These are phyloP conservation scores for Xylariaceae sp. DNA, from an alignment of 2,329 filamentous ascomycete genomes.

Conservation along the genomic window DNA sequence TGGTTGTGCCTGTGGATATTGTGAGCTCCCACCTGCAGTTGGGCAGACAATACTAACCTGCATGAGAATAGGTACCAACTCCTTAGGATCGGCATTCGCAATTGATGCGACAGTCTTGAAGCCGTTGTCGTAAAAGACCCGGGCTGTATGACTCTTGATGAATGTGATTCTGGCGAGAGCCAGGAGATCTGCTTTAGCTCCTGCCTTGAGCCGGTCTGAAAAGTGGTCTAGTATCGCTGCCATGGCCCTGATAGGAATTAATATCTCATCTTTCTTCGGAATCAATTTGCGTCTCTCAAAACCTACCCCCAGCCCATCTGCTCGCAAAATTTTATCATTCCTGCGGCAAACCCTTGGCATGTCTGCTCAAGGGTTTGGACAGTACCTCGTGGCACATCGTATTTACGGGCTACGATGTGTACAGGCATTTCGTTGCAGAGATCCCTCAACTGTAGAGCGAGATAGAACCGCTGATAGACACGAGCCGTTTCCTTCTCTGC, in stretches of 20 bases:
- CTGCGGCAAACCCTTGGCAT: slow-evolving; percentile 78
- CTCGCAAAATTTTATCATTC: slow-evolving; percentile 80
- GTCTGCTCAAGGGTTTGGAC: slow-evolving; percentile 76
- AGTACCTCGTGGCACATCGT: slow-evolving; percentile 70
- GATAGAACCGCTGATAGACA: slow-evolving; percentile 75
- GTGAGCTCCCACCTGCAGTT: slow-evolving; percentile 14
- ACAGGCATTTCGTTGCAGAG: slow-evolving; percentile 78
- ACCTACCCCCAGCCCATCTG: slow-evolving; percentile 74
- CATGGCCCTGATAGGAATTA: slow-evolving; percentile 59
- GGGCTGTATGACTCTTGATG: slow-evolving; percentile 77
- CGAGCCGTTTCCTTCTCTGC: slow-evolving; percentile 66
- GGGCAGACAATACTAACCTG: slow-evolving; percentile 56
- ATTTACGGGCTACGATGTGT: slow-evolving; percentile 72
- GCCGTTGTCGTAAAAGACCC: slow-evolving; percentile 78
- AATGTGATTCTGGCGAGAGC: slow-evolving; percentile 75
- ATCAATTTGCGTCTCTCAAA: neutral
- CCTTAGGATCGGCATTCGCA: slow-evolving; percentile 70
- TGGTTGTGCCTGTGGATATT: slow-evolving; percentile 64
- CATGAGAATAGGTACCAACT: slow-evolving; percentile 73
- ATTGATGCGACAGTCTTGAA: slow-evolving; percentile 71
- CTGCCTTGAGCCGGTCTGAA: slow-evolving; percentile 73
- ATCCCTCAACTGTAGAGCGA: slow-evolving; percentile 78
- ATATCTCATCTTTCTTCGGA: slow-evolving; percentile 2
- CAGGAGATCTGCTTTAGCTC: slow-evolving; percentile 72
- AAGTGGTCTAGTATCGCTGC: slow-evolving; percentile 77